A percentile compares a stretch with the other conserved stretches of the same genome.
Conservation (phyloP, 148 eudicot genomes). For the Limonium bicolor region DNA sequence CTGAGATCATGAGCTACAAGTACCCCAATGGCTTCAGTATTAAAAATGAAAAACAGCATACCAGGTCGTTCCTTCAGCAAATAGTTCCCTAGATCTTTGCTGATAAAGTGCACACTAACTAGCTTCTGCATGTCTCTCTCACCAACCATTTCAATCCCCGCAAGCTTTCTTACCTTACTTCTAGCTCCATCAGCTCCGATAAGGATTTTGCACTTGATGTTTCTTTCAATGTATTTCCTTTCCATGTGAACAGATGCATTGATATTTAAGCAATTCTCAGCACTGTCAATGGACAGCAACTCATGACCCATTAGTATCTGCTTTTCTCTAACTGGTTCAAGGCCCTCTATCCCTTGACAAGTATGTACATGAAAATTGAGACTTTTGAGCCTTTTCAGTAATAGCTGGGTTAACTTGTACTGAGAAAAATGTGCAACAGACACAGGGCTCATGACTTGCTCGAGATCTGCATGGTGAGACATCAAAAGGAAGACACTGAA, state of each 20-base stretch:
- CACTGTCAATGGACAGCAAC: slow-evolving; percentile 32
- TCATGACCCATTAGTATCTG: slow-evolving; percentile 84
- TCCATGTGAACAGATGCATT: slow-evolving; percentile 35
- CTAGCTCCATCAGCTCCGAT: slow-evolving; percentile 89
- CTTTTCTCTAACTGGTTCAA: slow-evolving; percentile 21
- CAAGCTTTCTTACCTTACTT: slow-evolving; percentile 64
- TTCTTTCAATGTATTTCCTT: slow-evolving; percentile 32
- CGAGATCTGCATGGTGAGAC: slow-evolving; percentile 67
- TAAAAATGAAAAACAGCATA: slow-evolving; percentile 88
- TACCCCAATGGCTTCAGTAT: slow-evolving; percentile 88
- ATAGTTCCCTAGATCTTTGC: slow-evolving; percentile 61
- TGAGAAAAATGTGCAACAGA: slow-evolving; percentile 91
- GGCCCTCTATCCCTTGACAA: slow-evolving; percentile 13
- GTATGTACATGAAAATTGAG: slow-evolving; percentile 26
- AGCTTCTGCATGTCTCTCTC: slow-evolving; percentile 83
- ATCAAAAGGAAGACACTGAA: too few relatives aligned
- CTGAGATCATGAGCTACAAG: slow-evolving; percentile 94
- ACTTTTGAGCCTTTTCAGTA: slow-evolving; percentile 47
- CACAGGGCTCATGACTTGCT: slow-evolving; percentile 65
- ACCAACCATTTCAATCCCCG: slow-evolving; percentile 60
- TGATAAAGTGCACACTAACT: slow-evolving; percentile 70
- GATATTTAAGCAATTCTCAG: slow-evolving; percentile 39
- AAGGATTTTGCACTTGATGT: slow-evolving; percentile 50
- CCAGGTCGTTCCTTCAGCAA: slow-evolving; percentile 75
- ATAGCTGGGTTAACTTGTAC: slow-evolving; percentile 48